Evolutionary conservation across 108 stramenopile genomes (phyloP).

Genomic region (Nitzschia sp.): DNA sequence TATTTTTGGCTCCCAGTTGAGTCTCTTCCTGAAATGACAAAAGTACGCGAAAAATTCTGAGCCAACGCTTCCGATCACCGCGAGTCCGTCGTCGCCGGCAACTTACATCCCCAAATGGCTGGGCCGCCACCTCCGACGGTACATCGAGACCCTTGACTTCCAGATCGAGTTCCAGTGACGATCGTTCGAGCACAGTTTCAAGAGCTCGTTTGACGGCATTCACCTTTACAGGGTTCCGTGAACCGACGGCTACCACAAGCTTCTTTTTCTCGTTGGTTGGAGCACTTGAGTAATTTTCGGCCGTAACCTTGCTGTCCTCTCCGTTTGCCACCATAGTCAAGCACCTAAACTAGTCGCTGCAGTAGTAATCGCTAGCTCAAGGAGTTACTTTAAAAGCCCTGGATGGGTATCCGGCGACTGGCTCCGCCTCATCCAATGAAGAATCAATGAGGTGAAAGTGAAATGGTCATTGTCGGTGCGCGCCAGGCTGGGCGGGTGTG

Average conservation of each 20-base stretch:
- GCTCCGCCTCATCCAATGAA: too few relatives aligned
- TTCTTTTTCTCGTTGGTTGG: background rate
- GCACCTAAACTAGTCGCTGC: too few relatives aligned
- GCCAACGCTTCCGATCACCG: background rate
- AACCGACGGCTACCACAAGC: slow-evolving; percentile 75
- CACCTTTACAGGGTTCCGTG: slow-evolving; percentile 84
- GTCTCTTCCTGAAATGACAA: slow-evolving; percentile 58
- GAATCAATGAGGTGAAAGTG: too few relatives aligned
- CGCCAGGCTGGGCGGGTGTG: too few relatives aligned
- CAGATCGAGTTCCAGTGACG: slow-evolving; percentile 20
- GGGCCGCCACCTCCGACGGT: slow-evolving; percentile 77
- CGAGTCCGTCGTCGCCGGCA: background rate
- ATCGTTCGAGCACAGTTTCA: slow-evolving; percentile 23
- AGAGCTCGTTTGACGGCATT: slow-evolving; percentile 70
- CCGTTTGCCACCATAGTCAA: background rate
- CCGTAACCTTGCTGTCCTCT: background rate
- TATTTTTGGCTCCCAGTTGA: slow-evolving; percentile 75
- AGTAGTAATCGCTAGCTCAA: too few relatives aligned
- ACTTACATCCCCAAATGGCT: slow-evolving; percentile 86
- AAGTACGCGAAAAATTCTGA: background rate
- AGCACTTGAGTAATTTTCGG: background rate
- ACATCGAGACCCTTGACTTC: slow-evolving; percentile 53
- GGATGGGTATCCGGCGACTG: too few relatives aligned
- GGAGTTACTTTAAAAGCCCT: too few relatives aligned
- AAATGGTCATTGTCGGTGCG: too few relatives aligned